Evolutionary conservation across 2,329 filamentous ascomycete genomes (phyloP), one percentile per base, ranked within the genome.

Genomic region (Neofusicoccum cordaticola): DNA sequence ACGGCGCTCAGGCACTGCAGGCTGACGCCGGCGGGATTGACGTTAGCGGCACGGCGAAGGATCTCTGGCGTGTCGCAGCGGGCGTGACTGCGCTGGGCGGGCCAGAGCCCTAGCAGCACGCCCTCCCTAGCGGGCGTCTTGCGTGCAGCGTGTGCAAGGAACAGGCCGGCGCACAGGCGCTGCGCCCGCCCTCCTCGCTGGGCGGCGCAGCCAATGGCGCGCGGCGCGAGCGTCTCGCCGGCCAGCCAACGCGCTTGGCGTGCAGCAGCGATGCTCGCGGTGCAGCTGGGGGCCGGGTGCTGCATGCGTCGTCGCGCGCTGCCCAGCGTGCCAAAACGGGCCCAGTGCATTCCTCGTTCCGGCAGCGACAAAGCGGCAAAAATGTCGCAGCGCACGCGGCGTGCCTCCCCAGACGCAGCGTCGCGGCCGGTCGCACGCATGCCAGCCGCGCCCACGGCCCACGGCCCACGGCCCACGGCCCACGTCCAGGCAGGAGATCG

Each of bases 31-130:
- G 47, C 47, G 47, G 60, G 47, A 63, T 63, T 53, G 61, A 63
- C 48, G 61, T 47, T 63, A 63, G 61, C 61, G 61, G 47, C 61
- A 63, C 12, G 42, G 56, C 56, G 56, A 60, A 60, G 56, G 56
- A 60, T 52, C 34, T 50, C 31, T 48, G 57, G 42, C 42, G 45
- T 47, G 57, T 47, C 45, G 44, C 57, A 61, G 45, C 42, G 44
- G 57, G 42, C 35, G 57, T 50, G 57, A 61, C 57, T 61, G 58
- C 34, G 41, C 44, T 50, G 58, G 44, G 45, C 58, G 45, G 57
- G 42, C 42, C 57, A 47, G 45, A 61, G 57, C 57, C 57, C 57
- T 47, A 61, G 57, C 51, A 56, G 50, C 50, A 37, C 31, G 50
- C 56, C 56, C 56, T 35, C 39, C 41, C 42, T 45, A 27, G 44